Evolutionary conservation across 495 filamentous ascomycete genomes (phyloP), one percentile per base, ranked within the genome.

Genomic region (Aspergillus homomorphus): DNA sequence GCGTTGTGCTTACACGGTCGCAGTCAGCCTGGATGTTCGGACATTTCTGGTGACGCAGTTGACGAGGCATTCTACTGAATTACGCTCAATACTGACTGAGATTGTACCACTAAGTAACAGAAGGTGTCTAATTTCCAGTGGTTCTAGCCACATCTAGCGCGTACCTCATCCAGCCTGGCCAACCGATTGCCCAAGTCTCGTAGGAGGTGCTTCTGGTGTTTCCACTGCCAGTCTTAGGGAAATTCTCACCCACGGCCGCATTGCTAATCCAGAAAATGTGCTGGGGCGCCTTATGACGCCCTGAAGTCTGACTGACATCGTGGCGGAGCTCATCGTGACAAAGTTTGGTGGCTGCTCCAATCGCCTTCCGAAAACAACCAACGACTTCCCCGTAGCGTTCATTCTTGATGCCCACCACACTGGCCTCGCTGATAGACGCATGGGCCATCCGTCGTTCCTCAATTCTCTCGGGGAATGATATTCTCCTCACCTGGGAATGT

Each of bases 381-480:
- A 69, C 74, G 53, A 84, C 83, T 68, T 89, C 85, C 24, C 85
- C 86, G 45, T 86, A 87, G 54, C 79, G 77, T 3, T 72, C 70
- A 57, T 87, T 77, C 45, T 80, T 74, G 2, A 89, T 68, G 0
- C 84, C 86, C 22, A 87, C 79, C 0, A 88, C 86, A 10, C 82
- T 72, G 4, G 86, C 85, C n/a, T 78, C 67, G 0, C 69, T 56
- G 21, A 89, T 75, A 3, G 69, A 64, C 0, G 81, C 73, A 62
- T 88, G 85, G n/a, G 71, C 72, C 4, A 79, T 60, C 9, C 88
- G 72, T 26, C 84, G 74, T 62, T 86, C 83, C 69, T 89, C 86
- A 54, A 88, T 88, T n/a, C 62, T 89, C 86, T 20, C 86, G 75
- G 1, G 86, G 86, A 58, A 85, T 87, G 50, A 89, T 87, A 66